Base-by-base conservation (phyloP, 257 asterid species). In the Mitragyna speciosa region DNA sequence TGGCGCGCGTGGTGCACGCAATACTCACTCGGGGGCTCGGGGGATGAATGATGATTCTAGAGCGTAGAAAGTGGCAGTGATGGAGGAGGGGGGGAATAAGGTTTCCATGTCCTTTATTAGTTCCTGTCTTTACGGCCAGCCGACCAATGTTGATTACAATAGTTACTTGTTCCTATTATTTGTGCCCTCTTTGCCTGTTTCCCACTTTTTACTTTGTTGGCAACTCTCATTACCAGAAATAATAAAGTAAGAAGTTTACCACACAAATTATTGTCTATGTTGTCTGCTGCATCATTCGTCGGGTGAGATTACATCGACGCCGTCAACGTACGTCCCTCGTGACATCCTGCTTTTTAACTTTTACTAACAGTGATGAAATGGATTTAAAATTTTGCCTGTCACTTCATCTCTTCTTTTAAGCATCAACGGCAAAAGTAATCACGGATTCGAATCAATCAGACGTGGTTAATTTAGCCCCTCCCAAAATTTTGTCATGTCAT, bases 21-120 rank as follows among this genome's bases (percentile, higher is more conserved):
- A n/a, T n/a, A n/a, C n/a, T n/a, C n/a, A n/a, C n/a, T n/a, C n/a
- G n/a, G n/a, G n/a, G n/a, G n/a, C n/a, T n/a, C n/a, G n/a, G n/a
- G n/a, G n/a, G n/a, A n/a, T n/a, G n/a, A n/a, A n/a, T 70, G 83
- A 85, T 64, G 80, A 81, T 73, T 82, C 70, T 80, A 72, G 77
- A 82, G 79, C 89, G 85, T 82, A 82, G 84, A 87, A 87, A 80
- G 79, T 83, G 81, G 81, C 84, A 74, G 85, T 79, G 82, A 83
- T 80, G 79, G 75, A 54, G 74, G 39, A 20, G 49, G 11, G 22
- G 19, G 77, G 64, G n/a, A n/a, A 73, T 83, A 70, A 70, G 79
- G 85, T 75, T 76, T 71, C 72, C 31, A 47, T 28, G 78, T 70
- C 78, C 82, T 76, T 36, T 49, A 59, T 19, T 73, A 41, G 84